These are phyloP conservation scores for Barnettozyma populi DNA, from an alignment of 805 yeast species.

Conservation along the genomic window DNA sequence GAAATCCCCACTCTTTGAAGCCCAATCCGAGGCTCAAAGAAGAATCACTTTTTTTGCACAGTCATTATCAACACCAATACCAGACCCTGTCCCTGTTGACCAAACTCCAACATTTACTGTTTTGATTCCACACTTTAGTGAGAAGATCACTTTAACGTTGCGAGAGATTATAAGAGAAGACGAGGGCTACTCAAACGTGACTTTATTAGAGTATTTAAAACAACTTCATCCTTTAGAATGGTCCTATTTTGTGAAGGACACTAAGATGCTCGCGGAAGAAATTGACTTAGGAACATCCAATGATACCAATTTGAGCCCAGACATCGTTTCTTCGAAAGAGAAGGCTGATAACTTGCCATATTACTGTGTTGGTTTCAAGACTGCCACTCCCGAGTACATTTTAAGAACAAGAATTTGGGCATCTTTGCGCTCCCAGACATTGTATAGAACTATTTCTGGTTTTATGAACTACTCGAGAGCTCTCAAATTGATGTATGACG, in stretches of 20 bases:
- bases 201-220: slow-evolving; percentile 65
- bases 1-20: slow-evolving; percentile 50
- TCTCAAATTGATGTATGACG: slow-evolving; percentile 53
- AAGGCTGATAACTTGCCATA: slow-evolving; percentile 49
- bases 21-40: slow-evolving; percentile 73
- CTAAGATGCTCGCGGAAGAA: slow-evolving; percentile 52
- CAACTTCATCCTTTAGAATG: slow-evolving; percentile 62
- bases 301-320: slow-evolving; percentile 15
- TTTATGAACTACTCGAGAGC: slow-evolving; percentile 69
- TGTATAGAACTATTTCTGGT: slow-evolving; percentile 69
- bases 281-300: slow-evolving; percentile 24
- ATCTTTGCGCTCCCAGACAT: slow-evolving; percentile 65
- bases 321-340: slow-evolving; percentile 11
- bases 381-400: slow-evolving; percentile 51
- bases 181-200: slow-evolving; percentile 54
- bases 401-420: slow-evolving; percentile 74
- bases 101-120: slow-evolving; percentile 82
- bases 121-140: slow-evolving; percentile 81
- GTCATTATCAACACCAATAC: slow-evolving; percentile 80
- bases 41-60: slow-evolving; percentile 88
- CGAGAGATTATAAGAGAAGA: slow-evolving; percentile 74
- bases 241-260: slow-evolving; percentile 63
- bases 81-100: slow-evolving; percentile 58
- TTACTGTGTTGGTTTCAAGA: slow-evolving; percentile 59
- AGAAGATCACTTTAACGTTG: slow-evolving; percentile 69